Percentiles rank a stretch among this genome's conserved stretches.
These are phyloP conservation scores for Nepenthes mirabilis DNA, from an alignment of 148 eudicot species.

Conservation along the genomic window DNA sequence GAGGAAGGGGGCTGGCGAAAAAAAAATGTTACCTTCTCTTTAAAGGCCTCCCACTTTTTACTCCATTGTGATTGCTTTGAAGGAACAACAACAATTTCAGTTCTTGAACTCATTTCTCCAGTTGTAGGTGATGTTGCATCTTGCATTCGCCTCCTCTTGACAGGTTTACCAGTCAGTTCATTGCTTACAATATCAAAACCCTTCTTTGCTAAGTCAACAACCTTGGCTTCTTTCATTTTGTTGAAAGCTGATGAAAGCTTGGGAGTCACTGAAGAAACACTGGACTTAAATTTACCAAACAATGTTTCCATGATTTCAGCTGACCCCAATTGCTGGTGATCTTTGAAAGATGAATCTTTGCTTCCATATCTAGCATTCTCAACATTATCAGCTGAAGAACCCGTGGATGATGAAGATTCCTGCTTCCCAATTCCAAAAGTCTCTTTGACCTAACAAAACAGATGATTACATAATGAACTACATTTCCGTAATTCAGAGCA, in stretches of 20 bases:
- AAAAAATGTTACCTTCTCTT: conserved; percentile 44
- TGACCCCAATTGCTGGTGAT: conserved; percentile 43
- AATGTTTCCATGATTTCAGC: conserved; percentile 35
- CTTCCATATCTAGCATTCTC: conserved; percentile 17
- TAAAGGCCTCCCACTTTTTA: conserved; percentile 73
- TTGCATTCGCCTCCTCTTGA: conserved; percentile 49
- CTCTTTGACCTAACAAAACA: conserved; percentile 48
- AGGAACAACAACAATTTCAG: conserved; percentile 67
- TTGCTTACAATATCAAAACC: conserved; percentile 74
- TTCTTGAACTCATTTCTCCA: conserved; percentile 62
- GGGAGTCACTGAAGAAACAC: conserved; percentile 51
- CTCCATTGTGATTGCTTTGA: conserved; percentile 59
- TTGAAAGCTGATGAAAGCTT: conserved; percentile 60
- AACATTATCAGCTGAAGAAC: conserved; percentile 12
- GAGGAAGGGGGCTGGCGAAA: neutral
- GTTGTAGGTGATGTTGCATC: conserved; percentile 22
- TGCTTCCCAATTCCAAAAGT: conserved; percentile 56
- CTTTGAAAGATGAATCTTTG: conserved; percentile 25
- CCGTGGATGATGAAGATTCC: conserved; percentile 27
- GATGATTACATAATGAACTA: neutral
- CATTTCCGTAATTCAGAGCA: neutral
- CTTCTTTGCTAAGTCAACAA: conserved; percentile 68
- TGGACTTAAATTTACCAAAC: conserved; percentile 49
- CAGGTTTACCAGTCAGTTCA: conserved; percentile 67
- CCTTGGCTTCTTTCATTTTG: conserved; percentile 72